Percentiles rank a stretch among this genome's conserved stretches.
Conservation (phyloP, 176 grass and related monocot species). For the Musa troglodytarum region DNA sequence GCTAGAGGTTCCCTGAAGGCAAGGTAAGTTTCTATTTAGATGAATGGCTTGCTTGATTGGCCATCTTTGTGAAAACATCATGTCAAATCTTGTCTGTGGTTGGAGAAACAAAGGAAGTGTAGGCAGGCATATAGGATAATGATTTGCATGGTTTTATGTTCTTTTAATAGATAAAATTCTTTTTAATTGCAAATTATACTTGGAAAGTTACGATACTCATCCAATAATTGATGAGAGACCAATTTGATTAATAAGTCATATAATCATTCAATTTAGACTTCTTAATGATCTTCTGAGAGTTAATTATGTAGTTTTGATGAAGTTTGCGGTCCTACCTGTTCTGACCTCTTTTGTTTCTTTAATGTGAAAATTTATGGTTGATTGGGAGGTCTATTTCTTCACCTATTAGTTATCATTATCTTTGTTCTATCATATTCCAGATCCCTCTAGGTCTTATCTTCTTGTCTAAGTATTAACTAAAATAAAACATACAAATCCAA, state of each 20-base stretch:
- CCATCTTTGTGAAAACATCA: background rate
- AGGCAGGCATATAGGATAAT: background rate
- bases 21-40: background rate
- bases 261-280: background rate
- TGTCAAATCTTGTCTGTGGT: background rate
- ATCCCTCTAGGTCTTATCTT: background rate
- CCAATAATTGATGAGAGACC: background rate
- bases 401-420: background rate
- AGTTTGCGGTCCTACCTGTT: no score
- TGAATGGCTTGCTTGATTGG: background rate
- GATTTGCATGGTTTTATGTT: background rate
- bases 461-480: background rate
- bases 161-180: background rate
- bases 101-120: background rate
- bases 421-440: background rate
- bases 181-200: no score
- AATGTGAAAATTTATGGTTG: background rate
- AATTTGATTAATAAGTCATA: background rate
- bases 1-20: background rate
- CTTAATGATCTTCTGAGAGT: background rate
- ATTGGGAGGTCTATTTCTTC: background rate
- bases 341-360: background rate
- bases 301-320: no score
- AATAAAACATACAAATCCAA: background rate
- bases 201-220: background rate